Conservation (phyloP, 768 basidiomycete genomes). For the Podaxis sp. region DNA sequence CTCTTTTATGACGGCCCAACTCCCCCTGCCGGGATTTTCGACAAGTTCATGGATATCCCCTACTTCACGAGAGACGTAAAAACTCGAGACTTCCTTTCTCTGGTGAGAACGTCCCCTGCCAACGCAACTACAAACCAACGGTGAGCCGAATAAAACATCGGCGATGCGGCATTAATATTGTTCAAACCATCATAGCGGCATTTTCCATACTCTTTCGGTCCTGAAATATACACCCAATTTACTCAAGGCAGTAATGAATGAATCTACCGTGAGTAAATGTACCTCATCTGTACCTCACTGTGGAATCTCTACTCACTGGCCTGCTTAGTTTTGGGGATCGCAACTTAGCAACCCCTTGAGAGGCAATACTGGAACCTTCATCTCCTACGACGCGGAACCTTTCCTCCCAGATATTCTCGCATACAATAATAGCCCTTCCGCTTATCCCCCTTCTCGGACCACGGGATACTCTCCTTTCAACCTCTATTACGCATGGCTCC, state of each 20-base stretch:
- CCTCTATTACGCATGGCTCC: slow-evolving; percentile 42
- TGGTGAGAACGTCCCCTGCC: slow-evolving; percentile 34
- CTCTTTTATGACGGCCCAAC: slow-evolving; percentile 61
- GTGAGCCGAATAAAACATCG: slow-evolving; percentile 10
- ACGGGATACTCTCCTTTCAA: slow-evolving; percentile 39
- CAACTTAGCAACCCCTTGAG: slow-evolving; percentile 14
- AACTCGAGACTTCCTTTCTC: slow-evolving; percentile 35
- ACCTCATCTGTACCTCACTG: background rate
- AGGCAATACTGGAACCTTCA: slow-evolving; percentile 24
- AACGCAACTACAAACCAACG: slow-evolving; percentile 26
- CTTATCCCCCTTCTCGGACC: slow-evolving; percentile 42
- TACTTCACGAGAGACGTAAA: slow-evolving; percentile 30
- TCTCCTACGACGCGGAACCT: slow-evolving; percentile 49
- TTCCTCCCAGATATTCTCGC: slow-evolving; percentile 38
- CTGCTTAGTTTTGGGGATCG: slow-evolving; percentile 40
- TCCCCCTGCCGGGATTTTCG: slow-evolving; percentile 45
- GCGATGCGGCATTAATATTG: background rate
- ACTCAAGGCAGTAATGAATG: slow-evolving; percentile 38
- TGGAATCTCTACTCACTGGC: background rate
- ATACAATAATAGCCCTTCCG: slow-evolving; percentile 33
- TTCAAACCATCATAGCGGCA: slow-evolving; percentile 16
- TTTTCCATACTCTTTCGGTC: slow-evolving; percentile 41
- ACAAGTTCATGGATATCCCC: slow-evolving; percentile 44
- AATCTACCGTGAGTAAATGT: slow-evolving; percentile 26
- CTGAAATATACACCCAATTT: slow-evolving; percentile 28